Evolutionary conservation across 495 filamentous ascomycete genomes (phyloP), one percentile per base, ranked within the genome.

Genomic region (Beverwykella pulmonaria): DNA sequence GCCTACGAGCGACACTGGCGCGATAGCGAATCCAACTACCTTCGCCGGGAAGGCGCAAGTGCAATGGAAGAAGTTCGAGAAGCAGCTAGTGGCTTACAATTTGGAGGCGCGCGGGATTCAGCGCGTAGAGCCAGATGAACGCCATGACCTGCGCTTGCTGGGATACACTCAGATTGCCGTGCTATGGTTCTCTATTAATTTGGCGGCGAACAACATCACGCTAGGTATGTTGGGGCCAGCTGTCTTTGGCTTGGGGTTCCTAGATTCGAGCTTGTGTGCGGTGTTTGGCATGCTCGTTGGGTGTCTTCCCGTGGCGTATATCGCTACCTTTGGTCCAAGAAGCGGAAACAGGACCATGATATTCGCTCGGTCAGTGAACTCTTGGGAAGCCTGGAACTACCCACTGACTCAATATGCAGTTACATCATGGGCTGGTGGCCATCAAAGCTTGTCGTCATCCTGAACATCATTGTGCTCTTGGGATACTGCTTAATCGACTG

Each of bases 391-490:
- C 23, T 23, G 30, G 5, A 47, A 25, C n/a, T 2, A 1, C 1
- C 22, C 49, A 34, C 34, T 52, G 41, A 61, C 20, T 32, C 20
- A 36, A 14, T 54, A 10, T 53, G 29, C n/a, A 60, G 68, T 15
- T 92, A 87, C 76, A 83, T 85, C 25, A 91, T 92, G 84, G 90
- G 90, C 30, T 92, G 88, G 85, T 92, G 87, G 86, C 90, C 90
- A 1, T 85, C 84, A 68, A 92, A 91, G 75, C 75, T 92, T 8
- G 82, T 90, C 36, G 88, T 90, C 15, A 60, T 91, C 19, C 77
- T 93, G 57, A 90, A 92, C 65, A 76, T 92, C 17, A 83, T 92
- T 44, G 81, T 90, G 57, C 82, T 91, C 75, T 77, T 91, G 25
- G 90, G 90, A 12, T 93, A 92, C 65, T 80, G 82, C 52, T 75